Percentiles rank a stretch among this genome's conserved stretches.
Evolutionary conservation across 179 eudicot genomes (phyloP).

Genomic region (Vitellaria paradoxa): DNA sequence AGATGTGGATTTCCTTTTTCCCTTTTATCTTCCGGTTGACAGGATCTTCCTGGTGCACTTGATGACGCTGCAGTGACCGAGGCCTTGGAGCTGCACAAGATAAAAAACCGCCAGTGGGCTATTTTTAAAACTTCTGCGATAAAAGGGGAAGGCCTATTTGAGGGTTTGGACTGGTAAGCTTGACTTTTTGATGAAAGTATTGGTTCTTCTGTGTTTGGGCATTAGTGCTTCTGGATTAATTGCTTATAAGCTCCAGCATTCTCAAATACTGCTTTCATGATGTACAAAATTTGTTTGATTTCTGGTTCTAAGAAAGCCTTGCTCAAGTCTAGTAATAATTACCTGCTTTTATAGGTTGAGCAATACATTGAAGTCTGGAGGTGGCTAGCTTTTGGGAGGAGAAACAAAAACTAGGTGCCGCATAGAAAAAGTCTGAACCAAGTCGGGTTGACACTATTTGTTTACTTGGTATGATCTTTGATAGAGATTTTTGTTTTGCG

Average conservation of each 20-base stretch:
- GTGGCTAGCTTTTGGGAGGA: slow-evolving; percentile 40
- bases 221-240: neutral
- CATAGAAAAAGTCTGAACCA: slow-evolving; percentile 6
- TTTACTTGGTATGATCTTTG: slow-evolving; percentile 8
- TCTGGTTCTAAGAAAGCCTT: neutral
- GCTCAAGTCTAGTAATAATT: neutral
- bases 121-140: slow-evolving; percentile 97
- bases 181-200: neutral
- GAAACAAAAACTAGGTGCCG: slow-evolving; percentile 3
- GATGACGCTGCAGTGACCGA: slow-evolving; percentile 96
- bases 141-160: slow-evolving; percentile 97
- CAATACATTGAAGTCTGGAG: slow-evolving; percentile 82
- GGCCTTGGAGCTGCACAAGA: slow-evolving; percentile 94
- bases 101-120: slow-evolving; percentile 93
- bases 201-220: neutral
- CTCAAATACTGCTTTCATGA: neutral
- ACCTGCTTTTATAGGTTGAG: slow-evolving; percentile 59
- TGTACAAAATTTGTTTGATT: neutral
- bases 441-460: neutral
- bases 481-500: neutral
- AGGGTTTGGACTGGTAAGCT: slow-evolving; percentile 95
- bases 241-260: neutral
- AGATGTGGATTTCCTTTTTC: neutral
- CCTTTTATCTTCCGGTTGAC: neutral
- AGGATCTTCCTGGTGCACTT: slow-evolving; percentile 99